Percentiles rank a stretch among this genome's conserved stretches.
Evolutionary conservation across 2,329 filamentous ascomycete species (phyloP).

Genomic region (Aspergillus flavus): DNA sequence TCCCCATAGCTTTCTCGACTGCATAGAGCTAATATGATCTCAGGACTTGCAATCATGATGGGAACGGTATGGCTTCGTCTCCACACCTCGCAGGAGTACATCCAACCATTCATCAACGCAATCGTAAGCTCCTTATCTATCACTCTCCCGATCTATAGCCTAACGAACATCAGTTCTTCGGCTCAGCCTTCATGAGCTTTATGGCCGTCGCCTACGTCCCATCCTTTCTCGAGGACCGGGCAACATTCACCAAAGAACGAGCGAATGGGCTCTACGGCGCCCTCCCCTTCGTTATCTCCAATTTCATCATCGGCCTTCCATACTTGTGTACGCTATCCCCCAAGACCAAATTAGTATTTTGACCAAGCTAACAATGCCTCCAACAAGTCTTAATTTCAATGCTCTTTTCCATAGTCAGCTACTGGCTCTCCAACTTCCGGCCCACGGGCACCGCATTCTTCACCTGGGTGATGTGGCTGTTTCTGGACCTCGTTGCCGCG

Average conservation of each 20-base stretch:
- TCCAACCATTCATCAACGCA: slow-evolving; percentile 80
- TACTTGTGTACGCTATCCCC: slow-evolving; percentile 62
- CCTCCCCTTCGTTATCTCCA: slow-evolving; percentile 71
- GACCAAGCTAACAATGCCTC: not conserved
- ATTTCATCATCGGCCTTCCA: slow-evolving; percentile 80
- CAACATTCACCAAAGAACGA: slow-evolving; percentile 74
- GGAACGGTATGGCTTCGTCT: slow-evolving; percentile 84
- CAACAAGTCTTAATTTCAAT: slow-evolving; percentile 68
- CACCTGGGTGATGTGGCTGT: slow-evolving; percentile 80
- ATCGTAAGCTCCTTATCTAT: slow-evolving; percentile 53
- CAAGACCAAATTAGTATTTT: slow-evolving; percentile 8
- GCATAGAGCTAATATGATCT: not conserved
- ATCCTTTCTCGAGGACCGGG: slow-evolving; percentile 76
- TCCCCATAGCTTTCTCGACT: not conserved
- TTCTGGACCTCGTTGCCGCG: slow-evolving; percentile 79
- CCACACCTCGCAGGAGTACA: slow-evolving; percentile 67
- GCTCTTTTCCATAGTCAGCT: slow-evolving; percentile 73
- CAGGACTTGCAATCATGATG: slow-evolving; percentile 77
- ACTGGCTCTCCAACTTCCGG: slow-evolving; percentile 79
- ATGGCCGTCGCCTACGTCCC: slow-evolving; percentile 87
- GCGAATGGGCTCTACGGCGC: slow-evolving; percentile 81
- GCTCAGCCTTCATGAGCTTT: slow-evolving; percentile 75
- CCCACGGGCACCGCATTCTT: slow-evolving; percentile 69
- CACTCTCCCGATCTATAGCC: not conserved
- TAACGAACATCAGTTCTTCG: slow-evolving; percentile 58